Evolutionary conservation across 2,329 filamentous ascomycete genomes (phyloP), one percentile per base, ranked within the genome.

Genomic region (Sclerotinia minor): DNA sequence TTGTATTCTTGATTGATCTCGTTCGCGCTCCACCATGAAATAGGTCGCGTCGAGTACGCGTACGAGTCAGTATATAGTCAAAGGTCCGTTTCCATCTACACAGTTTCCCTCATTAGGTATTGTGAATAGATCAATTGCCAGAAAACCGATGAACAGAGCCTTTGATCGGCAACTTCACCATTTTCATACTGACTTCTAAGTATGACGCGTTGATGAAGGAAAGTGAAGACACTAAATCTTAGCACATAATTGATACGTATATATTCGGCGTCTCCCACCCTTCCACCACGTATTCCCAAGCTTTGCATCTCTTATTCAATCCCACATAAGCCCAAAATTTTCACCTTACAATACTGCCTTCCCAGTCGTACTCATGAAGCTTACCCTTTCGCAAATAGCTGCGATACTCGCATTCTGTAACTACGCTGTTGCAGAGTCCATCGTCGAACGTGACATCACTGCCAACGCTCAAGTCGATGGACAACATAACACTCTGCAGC

Each of bases 321-420:
- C 11, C 52, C 15, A 55, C 32, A 4, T 29, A 24, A 21, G 11
- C 29, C 9, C 24, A 17, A 5, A 17, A 5, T 24, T 50, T 38
- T 19, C 2, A 50, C 50, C 9, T 29, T 11, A 52, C 24, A 3
- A 26, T 11, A 52, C 38, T 54, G 0, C 52, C 21, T 24, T 1
- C 29, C 7, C 44, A 38, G 50, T 8, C n/a, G 8, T 63, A n/a
- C 50, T 15, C 15, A 63, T 63, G 59, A 50, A 63, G 59, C 32
- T 63, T 32, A 21, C 21, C n/a, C 13, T 26, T 4, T 3, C 9
- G 0, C 29, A 63, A 24, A 2, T 24, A 26, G 29, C 45, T 50
- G 29, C 29, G 9, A 21, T 50, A 8, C 32, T 63, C 29, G 32
- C 59, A 26, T 63, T 38, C n/a, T 50, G 29, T 5, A 15, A n/a